A percentile compares a stretch with the other conserved stretches of the same genome.
Conservation (phyloP, 192 early-diverging fungal species). For the Chytriomyces sp. region DNA sequence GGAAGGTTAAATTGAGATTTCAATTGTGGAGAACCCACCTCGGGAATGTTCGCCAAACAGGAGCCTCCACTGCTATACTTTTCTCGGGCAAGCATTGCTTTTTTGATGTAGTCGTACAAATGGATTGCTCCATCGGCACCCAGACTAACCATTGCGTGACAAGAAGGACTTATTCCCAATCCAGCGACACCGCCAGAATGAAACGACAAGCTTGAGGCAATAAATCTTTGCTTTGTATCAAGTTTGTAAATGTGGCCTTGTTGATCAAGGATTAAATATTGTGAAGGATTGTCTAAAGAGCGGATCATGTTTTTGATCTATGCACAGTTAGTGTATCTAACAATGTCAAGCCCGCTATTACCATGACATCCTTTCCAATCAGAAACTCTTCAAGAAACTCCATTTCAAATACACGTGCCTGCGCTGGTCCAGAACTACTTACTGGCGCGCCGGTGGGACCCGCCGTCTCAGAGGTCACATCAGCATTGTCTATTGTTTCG, state of each 20-base stretch:
- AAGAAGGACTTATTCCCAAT: slow-evolving; percentile 44
- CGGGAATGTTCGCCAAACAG: slow-evolving; percentile 44
- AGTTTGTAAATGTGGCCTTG: slow-evolving; percentile 49
- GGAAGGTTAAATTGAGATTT: background rate
- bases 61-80: slow-evolving; percentile 45
- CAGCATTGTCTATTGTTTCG: slow-evolving; percentile 61
- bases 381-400: slow-evolving; percentile 61
- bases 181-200: slow-evolving; percentile 54
- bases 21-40: slow-evolving; percentile 32
- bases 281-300: slow-evolving; percentile 30
- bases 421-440: slow-evolving; percentile 27
- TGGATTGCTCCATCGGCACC: slow-evolving; percentile 53
- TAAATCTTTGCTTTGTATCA: slow-evolving; percentile 50
- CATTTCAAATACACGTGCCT: slow-evolving; percentile 57
- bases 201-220: slow-evolving; percentile 49
- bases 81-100: slow-evolving; percentile 27
- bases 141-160: slow-evolving; percentile 50
- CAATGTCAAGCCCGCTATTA: slow-evolving; percentile 6
- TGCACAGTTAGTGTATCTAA: background rate
- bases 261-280: slow-evolving; percentile 55
- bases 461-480: slow-evolving; percentile 41
- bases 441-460: slow-evolving; percentile 29
- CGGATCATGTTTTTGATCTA: slow-evolving; percentile 53
- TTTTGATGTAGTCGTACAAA: slow-evolving; percentile 52
- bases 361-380: slow-evolving; percentile 63